Base-by-base conservation (phyloP, 176 grass and related monocot genomes). In the Aegilops longissima region DNA sequence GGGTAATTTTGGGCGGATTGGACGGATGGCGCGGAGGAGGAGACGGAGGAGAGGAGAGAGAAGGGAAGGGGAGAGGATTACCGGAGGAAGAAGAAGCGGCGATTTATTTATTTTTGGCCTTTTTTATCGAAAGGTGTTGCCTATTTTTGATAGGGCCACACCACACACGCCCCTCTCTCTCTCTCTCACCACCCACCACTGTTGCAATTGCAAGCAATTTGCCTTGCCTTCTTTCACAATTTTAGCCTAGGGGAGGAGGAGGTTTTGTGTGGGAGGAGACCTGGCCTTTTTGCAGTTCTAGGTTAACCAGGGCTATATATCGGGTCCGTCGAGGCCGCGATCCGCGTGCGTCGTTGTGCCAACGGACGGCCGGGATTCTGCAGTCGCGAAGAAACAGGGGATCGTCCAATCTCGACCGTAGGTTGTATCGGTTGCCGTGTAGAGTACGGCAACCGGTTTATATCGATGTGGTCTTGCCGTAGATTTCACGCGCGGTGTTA, bases 41-140 rank as follows among this genome's bases (percentile, higher is more conserved):
- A 73, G 87, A 74, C 87, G 87, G 80, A 80, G 56, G 56, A 84
- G 75, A 61, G 52, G 52, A 56, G 52, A 56, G 52, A 56, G 6
- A 18, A 59, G 56, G 2, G 71, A 59, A 31, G 76, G 66, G 44
- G 36, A 78, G n/a, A 72, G 47, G 35, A 25, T 12, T 51, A 52
- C 8, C 35, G 58, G 51, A 86, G 1, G 78, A 77, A 18, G 66
- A 51, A 31, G 56, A 18, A 42, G 61, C 78, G 62, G 83, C 47
- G 61, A 56, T 80, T 80, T 65, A 56, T 80, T 80, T 65, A 36
- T 54, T 62, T 59, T 65, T 61, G 14, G 18, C 6, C 17, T 7
- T 14, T 4, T 21, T 16, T 31, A 24, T 85, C 17, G 39, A 39
- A 67, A 68, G 61, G n/a, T 66, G 24, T 51, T 9, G 44, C 6